Base-by-base conservation (phyloP, 257 asterid species). In the Paulownia fortunei region DNA sequence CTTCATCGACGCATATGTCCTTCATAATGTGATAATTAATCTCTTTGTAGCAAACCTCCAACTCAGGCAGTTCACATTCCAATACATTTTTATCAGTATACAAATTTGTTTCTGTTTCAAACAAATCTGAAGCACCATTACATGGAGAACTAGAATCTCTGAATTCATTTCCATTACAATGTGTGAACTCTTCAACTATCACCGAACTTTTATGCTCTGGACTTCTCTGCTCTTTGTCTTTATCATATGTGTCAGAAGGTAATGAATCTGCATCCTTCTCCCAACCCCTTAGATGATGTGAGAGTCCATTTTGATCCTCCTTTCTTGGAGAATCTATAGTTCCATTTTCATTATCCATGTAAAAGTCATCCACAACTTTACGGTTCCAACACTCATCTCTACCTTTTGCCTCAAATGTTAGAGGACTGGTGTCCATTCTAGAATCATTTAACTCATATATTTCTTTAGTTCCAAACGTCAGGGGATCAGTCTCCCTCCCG, bases 1-100 rank as follows among this genome's bases (percentile, higher is more conserved):
- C 93, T 73, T 89, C 92, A 42, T 94, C 98, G 12, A 94, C 81
- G 32, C 98, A 86, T 71, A 94, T 94, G 78, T 94, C 98, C 82
- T 89, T 94, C 76, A 87, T 80, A 72, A 65, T 51, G 52, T 87
- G 87, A 64, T 66, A 72, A 74, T 81, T 78, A 26, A 79, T 87
- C 70, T 86, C 94, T 65, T 76, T 88, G 81, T 87, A 84, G 88
- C 93, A 86, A 78, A 86, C 89, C 46, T 74, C 80, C 72, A 86
- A 70, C 81, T 90, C 91, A 5, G 97, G 89, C 71, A 81, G 67
- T 46, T 87, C 91, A 79, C 84, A 85, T 60, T 82, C 92, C 73
- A 71, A 73, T 2, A 90, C 88, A 74, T 73, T 87, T 80, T 90
- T 87, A 76, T 90, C 91, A 1, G 88, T 79, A 64, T 76, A 89